Evolutionary conservation across 1,139 yeast species (phyloP).

Genomic region (Yamadazyma atmosphaerica): DNA sequence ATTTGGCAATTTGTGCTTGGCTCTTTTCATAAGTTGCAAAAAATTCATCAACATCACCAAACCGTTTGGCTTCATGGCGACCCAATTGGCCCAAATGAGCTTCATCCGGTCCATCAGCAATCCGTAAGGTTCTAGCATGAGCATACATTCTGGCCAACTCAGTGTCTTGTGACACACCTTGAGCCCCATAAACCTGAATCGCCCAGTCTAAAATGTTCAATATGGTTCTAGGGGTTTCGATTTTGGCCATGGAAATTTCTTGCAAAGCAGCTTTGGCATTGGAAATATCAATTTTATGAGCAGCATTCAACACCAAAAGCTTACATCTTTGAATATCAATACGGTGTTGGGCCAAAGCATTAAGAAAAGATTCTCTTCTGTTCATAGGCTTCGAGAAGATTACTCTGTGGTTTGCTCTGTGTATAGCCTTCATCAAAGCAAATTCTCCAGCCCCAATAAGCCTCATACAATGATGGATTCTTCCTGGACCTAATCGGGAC

Average conservation of each 20-base stretch:
- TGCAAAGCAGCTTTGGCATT: constrained; percentile 57
- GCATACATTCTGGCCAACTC: constrained; percentile 61
- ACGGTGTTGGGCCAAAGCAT: constrained; percentile 55
- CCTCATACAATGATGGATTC: constrained; percentile 77
- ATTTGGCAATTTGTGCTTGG: constrained; percentile 24
- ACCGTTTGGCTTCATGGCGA: constrained; percentile 41
- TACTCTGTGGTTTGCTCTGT: constrained; percentile 54
- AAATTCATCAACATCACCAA: constrained; percentile 31
- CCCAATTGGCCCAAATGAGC: constrained; percentile 67
- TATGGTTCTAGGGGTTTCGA: constrained; percentile 62
- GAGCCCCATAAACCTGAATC: constrained; percentile 69
- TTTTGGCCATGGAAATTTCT: constrained; percentile 70
- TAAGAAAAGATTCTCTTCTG: constrained; percentile 54
- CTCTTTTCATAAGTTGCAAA: constrained; percentile 27
- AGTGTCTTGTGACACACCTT: constrained; percentile 66
- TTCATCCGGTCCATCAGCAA: constrained; percentile 79
- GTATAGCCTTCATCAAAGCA: constrained; percentile 52
- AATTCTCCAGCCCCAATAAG: constrained; percentile 66
- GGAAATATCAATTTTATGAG: constrained; percentile 58
- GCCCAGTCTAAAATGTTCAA: constrained; percentile 62
- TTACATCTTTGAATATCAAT: constrained; percentile 60
- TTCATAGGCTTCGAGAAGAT: constrained; percentile 60
- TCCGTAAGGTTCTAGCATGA: constrained; percentile 57
- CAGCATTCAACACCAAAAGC: constrained; percentile 63
- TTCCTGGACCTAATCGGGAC: constrained; percentile 71